phyloP scores from a whole-genome alignment of 352 stramenopile species.

The Phytophthora aleatoria region DNA sequence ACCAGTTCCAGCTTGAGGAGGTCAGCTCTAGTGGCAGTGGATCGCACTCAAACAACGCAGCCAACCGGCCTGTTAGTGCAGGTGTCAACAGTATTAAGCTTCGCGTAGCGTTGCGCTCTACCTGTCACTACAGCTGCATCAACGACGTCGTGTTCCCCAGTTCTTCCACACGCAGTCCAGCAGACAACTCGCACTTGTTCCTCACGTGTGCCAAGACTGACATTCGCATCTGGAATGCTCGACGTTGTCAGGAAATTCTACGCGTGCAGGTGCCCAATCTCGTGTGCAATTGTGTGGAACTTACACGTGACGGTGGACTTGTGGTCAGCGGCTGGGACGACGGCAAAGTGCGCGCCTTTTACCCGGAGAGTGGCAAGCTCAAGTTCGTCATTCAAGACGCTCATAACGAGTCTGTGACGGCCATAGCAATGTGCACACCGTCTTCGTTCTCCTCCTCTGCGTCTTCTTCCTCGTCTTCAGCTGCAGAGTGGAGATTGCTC shows the following conservation, averaged over 20 bases:
- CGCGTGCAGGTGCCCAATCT: slow-evolving; percentile 97
- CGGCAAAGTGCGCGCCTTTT: slow-evolving; percentile 97
- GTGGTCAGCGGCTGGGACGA: slow-evolving; percentile 97
- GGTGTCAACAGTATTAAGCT: slow-evolving; percentile 17
- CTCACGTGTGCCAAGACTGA: slow-evolving; percentile 95
- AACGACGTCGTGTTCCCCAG: slow-evolving; percentile 95
- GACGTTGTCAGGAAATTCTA: slow-evolving; percentile 93
- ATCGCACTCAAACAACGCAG: slow-evolving; percentile 28
- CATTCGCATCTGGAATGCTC: slow-evolving; percentile 96
- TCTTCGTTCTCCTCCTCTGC: slow-evolving; percentile 11
- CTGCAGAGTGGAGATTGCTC: slow-evolving; percentile 87
- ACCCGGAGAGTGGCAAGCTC: slow-evolving; percentile 95
- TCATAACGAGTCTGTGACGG: slow-evolving; percentile 94
- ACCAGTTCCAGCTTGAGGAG: slow-evolving; percentile 79
- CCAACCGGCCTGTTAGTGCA: slow-evolving; percentile 21
- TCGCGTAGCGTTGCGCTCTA: slow-evolving; percentile 77
- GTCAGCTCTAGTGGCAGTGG: slow-evolving; percentile 8
- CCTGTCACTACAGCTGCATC: slow-evolving; percentile 92
- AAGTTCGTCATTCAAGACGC: slow-evolving; percentile 98
- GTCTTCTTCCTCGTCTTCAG: slow-evolving; percentile 13
- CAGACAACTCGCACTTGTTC: slow-evolving; percentile 94
- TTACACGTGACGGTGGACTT: slow-evolving; percentile 86
- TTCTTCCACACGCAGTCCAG: slow-evolving; percentile 41
- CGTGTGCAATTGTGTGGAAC: slow-evolving; percentile 94
- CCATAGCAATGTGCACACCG: slow-evolving; percentile 90